Base-by-base conservation (phyloP, 2,329 filamentous ascomycete genomes). In the Calonectria honghensis region DNA sequence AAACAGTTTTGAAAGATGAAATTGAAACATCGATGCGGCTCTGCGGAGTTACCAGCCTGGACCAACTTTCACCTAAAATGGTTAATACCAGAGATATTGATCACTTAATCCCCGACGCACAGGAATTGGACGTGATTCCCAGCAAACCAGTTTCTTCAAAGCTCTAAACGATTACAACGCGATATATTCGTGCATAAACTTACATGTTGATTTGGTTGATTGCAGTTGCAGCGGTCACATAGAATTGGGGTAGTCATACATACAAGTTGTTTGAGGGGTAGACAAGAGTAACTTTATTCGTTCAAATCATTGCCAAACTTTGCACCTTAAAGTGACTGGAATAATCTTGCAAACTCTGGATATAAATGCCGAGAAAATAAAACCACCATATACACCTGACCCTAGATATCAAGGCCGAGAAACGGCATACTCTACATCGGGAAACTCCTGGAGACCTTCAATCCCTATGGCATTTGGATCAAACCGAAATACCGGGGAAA, bases 401-500 rank as follows among this genome's bases (percentile, higher is more conserved):
- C 11, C 64, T 29, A 9, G 18, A 14, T 14, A 20, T 54, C 50
- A 65, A 57, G 48, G 20, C 32, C 64, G 51, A 13, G 51, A 27
- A 27, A 31, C 63, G 6, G 63, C n/a, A 45, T 72, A 72, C 2
- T 72, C 41, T 9, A 52, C 70, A 24, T 63, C 71, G 7, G 66
- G 65, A 35, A 65, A 64, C 48, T 73, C 66, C 18, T 61, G 70
- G 61, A 79, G 78, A 5, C 73, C 78, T 64, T 75, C 75, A 6
- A 83, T 64, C 3, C 68, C 68, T 16, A 61, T 72, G 13, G 39
- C 41, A 16, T 68, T 61, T 0, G 80, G 76, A 54, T 83, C 81
- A 27, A 82, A 82, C 0, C 80, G 75, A 59, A 83, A 83, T 0
- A 83, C 77, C 0, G 82, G 81, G 3, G 81, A 83, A 3, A 83